Evolutionary conservation across 1,284 basidiomycete genomes (phyloP), one percentile per base, ranked within the genome.

Genomic region (Ustilago cynodontis): DNA sequence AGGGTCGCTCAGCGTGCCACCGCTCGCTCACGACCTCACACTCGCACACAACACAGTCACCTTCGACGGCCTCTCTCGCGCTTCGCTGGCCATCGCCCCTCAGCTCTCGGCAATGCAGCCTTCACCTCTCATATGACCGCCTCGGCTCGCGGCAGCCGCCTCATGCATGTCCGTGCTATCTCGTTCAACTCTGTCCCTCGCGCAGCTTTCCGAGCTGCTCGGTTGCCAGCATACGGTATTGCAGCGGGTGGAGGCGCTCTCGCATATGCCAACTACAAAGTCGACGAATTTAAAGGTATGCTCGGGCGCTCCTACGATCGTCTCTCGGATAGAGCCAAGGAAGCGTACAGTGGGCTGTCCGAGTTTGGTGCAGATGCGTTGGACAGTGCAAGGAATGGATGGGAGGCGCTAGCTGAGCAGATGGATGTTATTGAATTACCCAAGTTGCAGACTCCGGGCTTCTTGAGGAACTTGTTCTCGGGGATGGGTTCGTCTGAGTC

Each of bases 191-290:
- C 79, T 26, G 79, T 86, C 28, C 84, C 84, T 22, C 78, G 75
- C 50, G 72, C 77, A 20, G 82, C 78, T 50, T 73, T 85, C 37
- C 65, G 81, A 1, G 76, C 77, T 2, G 68, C 75, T 20, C 77
- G 83, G 14, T 65, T 86, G 8, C 84, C 84, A 8, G 72, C 79
- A 1, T 82, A 80, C 37, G 82, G 80, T 4, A 37, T 80, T 13
- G 75, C 78, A 13, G 82, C 82, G 2, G 84, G 76, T 2, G 81
- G 81, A 14, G 83, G 84, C 14, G 76, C 79, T 13, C 71, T 84
- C 14, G 82, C 84, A 9, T 83, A 85, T 45, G 79, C 82, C 24
- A 83, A 82, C 64, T 82, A 81, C 74, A 86, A 83, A 66, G 73
- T 85, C 16, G 83, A 85, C 57, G 76, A 82, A 45, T 78, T 81